Evolutionary conservation across 2,329 filamentous ascomycete genomes (phyloP).

Genomic region (Didymella pomorum): DNA sequence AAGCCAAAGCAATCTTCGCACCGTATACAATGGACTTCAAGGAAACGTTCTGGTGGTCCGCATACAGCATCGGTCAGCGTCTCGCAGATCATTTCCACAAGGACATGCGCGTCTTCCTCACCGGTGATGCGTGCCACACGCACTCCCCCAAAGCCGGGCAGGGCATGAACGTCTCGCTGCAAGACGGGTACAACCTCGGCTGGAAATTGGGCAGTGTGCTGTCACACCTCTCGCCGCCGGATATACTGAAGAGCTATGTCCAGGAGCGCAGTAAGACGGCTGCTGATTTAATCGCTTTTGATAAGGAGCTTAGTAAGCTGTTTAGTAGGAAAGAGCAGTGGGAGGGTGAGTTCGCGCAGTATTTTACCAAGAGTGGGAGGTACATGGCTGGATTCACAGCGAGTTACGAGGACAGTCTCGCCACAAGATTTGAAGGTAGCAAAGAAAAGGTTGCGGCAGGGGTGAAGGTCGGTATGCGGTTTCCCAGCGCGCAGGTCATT

Average conservation of each 20-base stretch:
- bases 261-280: constrained; percentile 60
- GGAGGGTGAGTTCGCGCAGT: constrained; percentile 61
- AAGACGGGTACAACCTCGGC: constrained; percentile 66
- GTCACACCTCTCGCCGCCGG: constrained; percentile 61
- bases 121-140: constrained; percentile 73
- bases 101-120: constrained; percentile 70
- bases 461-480: constrained; percentile 57
- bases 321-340: constrained; percentile 60
- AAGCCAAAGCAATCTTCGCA: constrained; percentile 61
- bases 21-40: constrained; percentile 64
- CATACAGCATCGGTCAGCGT: constrained; percentile 75
- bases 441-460: constrained; percentile 49
- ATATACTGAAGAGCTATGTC: constrained; percentile 68
- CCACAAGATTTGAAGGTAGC: constrained; percentile 52
- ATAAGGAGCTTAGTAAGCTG: constrained; percentile 61
- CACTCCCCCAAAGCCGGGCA: constrained; percentile 77
- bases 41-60: constrained; percentile 74
- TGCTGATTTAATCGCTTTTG: constrained; percentile 67
- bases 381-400: constrained; percentile 69
- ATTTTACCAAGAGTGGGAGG: constrained; percentile 65
- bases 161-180: constrained; percentile 68
- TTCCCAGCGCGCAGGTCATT: constrained; percentile 66
- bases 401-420: constrained; percentile 60
- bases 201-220: constrained; percentile 61
- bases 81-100: constrained; percentile 75